Base-by-base conservation (phyloP, 2,329 filamentous ascomycete species). In the Verruconis gallopava region DNA sequence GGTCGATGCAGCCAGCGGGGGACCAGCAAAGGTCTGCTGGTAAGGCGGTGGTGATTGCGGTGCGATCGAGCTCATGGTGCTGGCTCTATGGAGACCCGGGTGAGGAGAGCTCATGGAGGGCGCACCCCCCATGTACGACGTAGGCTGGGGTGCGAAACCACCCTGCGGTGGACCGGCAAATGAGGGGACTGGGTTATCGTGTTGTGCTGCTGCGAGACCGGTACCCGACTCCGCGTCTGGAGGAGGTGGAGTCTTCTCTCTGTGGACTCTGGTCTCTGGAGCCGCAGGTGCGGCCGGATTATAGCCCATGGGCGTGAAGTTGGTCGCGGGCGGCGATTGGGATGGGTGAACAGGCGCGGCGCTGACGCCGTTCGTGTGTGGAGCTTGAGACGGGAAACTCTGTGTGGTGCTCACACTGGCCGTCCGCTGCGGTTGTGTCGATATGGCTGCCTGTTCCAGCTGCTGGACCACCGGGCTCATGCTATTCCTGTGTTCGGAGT, bases 211-310 rank as follows among this genome's bases (percentile, higher is more conserved):
- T 12, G 55, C 50, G 13, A 69, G 54, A 1, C 66, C 66, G 14
- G 62, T 68, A 3, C 67, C 67, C 43, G 54, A 62, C 11, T 68
- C 72, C 30, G 68, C 75, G 51, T 86, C 82, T 22, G 78, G 73
- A 3, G 79, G 80, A 3, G 83, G 76, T 2, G 82, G 83, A 0
- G 83, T 89, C 68, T 86, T 86, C 58, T 88, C 83, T 37, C 83
- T 72, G 56, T 83, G 75, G 15, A 71, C 67, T 40, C 86, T 76
- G 17, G 73, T 68, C 56, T 88, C 82, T 1, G 82, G 81, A 0
- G 81, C 80, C 0, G 81, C 71, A 3, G 83, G 83, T 1, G 82
- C 81, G 1, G 83, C 82, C 3, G 83, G 83, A 54, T 88, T 88
- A 55, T 88, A 88, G 2, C 80, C 73, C 63, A 84, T 76, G 0